These are phyloP conservation scores for Limnanthes douglasii DNA, from an alignment of 345 rosid genomes.

Conservation along the genomic window DNA sequence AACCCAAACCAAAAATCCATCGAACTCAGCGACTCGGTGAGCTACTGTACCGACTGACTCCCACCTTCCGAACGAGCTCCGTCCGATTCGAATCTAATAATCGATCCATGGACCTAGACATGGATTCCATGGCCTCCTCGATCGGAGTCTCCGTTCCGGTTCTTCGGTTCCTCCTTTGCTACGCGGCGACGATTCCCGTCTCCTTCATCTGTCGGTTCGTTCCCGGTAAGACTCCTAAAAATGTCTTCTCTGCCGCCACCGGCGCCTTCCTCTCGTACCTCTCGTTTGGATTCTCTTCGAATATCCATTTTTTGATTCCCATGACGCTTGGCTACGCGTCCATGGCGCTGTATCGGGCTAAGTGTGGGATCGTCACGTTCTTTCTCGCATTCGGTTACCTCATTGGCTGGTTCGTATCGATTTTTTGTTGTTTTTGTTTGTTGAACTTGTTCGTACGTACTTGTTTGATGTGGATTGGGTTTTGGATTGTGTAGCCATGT, in stretches of 20 bases:
- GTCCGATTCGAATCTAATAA: neutral
- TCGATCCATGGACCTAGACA: slow-evolving; percentile 20
- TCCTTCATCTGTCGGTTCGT: slow-evolving; percentile 47
- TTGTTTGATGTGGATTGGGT: slow-evolving; percentile 3
- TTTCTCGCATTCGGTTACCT: slow-evolving; percentile 65
- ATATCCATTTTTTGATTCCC: slow-evolving; percentile 80
- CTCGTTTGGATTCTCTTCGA: slow-evolving; percentile 80
- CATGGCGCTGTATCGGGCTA: slow-evolving; percentile 50
- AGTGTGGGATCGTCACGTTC: slow-evolving; percentile 63
- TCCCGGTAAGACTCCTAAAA: slow-evolving; percentile 48
- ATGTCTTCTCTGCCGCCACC: slow-evolving; percentile 47
- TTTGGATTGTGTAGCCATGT: slow-evolving; percentile 51
- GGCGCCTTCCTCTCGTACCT: slow-evolving; percentile 67
- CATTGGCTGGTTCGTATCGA: slow-evolving; percentile 58
- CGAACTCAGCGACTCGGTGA: too few relatives aligned
- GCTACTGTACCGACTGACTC: slow-evolving; percentile 7
- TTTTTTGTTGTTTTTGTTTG: neutral
- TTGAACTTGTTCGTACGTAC: neutral
- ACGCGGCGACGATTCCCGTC: slow-evolving; percentile 71
- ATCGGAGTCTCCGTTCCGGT: slow-evolving; percentile 87
- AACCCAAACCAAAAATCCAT: too few relatives aligned
- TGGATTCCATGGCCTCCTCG: slow-evolving; percentile 55
- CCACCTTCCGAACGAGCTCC: slow-evolving; percentile 1
- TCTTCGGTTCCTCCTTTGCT: slow-evolving; percentile 73
- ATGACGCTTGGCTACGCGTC: slow-evolving; percentile 65